Conservation (phyloP, 257 asterid genomes). For the Thymus quinquecostatus region DNA sequence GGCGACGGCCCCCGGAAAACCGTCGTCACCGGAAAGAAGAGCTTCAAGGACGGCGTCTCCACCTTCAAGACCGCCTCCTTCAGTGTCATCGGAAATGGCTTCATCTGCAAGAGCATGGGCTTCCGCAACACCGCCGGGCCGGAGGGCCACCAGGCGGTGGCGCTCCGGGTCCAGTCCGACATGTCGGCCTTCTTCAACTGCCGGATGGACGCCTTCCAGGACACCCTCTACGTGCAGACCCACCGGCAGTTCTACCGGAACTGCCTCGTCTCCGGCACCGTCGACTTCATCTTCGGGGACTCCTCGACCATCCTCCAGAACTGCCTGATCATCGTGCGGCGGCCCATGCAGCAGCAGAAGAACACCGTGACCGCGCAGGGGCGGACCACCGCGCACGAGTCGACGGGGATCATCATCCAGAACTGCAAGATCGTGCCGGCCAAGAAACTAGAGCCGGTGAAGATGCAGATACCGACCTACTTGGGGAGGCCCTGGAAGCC, state of each 20-base stretch:
- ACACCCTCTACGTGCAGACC: conserved; percentile 39
- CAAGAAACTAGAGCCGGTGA: conserved; percentile 32
- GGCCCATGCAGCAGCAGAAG: conserved; percentile 51
- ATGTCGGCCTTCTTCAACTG: conserved; percentile 51
- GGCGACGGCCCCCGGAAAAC: conserved; percentile 51
- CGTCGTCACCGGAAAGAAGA: conserved; percentile 46
- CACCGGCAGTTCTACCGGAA: conserved; percentile 53
- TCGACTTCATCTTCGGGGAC: conserved; percentile 57
- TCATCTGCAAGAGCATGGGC: conserved; percentile 51
- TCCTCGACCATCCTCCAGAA: conserved; percentile 38
- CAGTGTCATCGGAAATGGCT: conserved; percentile 44
- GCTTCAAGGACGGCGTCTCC: conserved; percentile 36
- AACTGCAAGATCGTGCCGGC: conserved; percentile 48
- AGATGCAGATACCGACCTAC: conserved; percentile 40
- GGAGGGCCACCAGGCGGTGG: conserved; percentile 57
- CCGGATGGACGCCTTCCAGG: conserved; percentile 53
- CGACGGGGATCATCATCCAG: conserved; percentile 47
- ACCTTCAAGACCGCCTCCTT: conserved; percentile 47
- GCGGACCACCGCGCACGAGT: conserved; percentile 28
- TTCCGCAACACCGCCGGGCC: conserved; percentile 53
- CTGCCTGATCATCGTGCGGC: conserved; percentile 43
- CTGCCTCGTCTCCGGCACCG: conserved; percentile 51
- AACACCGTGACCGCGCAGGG: conserved; percentile 54
- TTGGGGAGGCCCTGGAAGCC: conserved; percentile 24
- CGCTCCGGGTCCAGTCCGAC: conserved; percentile 49